Evolutionary conservation across 768 basidiomycete genomes (phyloP).

Genomic region (Suillus fuscotomentosus): DNA sequence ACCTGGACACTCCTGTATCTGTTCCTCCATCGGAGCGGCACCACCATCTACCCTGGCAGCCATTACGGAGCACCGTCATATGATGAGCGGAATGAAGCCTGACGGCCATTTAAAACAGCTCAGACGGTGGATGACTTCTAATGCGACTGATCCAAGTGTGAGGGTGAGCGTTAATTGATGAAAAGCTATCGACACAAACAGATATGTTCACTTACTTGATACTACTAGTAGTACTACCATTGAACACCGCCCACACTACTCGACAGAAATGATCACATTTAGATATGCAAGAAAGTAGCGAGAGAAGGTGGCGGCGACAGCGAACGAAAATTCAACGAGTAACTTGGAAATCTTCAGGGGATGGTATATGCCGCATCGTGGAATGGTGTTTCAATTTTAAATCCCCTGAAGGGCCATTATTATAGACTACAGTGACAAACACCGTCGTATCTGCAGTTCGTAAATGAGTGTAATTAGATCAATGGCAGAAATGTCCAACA

Average conservation of each 20-base stretch:
- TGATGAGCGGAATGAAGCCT: background rate
- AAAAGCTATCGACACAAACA: background rate
- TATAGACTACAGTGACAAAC: background rate
- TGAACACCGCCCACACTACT: background rate
- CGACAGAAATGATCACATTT: background rate
- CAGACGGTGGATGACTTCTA: background rate
- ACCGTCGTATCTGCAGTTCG: background rate
- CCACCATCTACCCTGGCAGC: background rate
- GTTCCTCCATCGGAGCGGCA: background rate
- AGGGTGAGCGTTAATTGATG: background rate
- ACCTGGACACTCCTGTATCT: background rate
- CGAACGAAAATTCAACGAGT: background rate
- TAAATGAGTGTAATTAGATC: background rate
- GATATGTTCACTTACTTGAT: background rate
- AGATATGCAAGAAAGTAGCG: background rate
- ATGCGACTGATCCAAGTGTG: background rate
- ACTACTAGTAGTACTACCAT: background rate
- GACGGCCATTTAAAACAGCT: background rate
- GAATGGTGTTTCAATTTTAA: background rate
- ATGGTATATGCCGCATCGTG: too few relatives aligned
- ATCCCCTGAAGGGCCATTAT: background rate
- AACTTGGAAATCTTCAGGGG: background rate
- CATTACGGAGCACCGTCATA: background rate
- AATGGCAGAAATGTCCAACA: background rate
- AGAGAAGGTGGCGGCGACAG: background rate